phyloP scores from a whole-genome alignment of 2,329 filamentous ascomycete species.

The Escovopsis sp. region DNA sequence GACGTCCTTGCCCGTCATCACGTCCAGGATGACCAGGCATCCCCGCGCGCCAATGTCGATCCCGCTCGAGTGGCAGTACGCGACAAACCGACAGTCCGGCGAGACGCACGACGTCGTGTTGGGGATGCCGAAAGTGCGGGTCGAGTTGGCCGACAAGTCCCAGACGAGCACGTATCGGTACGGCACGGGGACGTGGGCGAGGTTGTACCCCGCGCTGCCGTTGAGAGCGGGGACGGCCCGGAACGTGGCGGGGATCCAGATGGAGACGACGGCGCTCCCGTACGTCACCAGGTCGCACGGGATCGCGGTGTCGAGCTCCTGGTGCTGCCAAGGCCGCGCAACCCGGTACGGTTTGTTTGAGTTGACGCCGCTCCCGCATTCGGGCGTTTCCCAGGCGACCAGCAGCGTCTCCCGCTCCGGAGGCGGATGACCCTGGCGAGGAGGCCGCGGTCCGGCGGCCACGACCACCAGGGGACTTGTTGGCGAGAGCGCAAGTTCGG shows the following conservation, averaged over 20 bases:
- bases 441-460: slow-evolving; percentile 24
- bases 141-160: slow-evolving; percentile 24
- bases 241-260: slow-evolving; percentile 26
- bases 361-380: slow-evolving; percentile 7
- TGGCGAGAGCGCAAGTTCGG: slow-evolving; percentile 24
- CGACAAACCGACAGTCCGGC: slow-evolving; percentile 25
- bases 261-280: slow-evolving; percentile 23
- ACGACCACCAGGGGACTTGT: slow-evolving; percentile 24
- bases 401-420: slow-evolving; percentile 23
- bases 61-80: slow-evolving; percentile 23
- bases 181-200: slow-evolving; percentile 18
- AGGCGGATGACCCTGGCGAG: slow-evolving; percentile 22
- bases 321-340: slow-evolving; percentile 22
- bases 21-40: slow-evolving; percentile 22
- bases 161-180: slow-evolving; percentile 24
- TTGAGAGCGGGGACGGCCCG: slow-evolving; percentile 17
- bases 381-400: slow-evolving; percentile 23
- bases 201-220: slow-evolving; percentile 18
- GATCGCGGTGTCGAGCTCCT: slow-evolving; percentile 24
- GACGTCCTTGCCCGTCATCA: slow-evolving; percentile 20
- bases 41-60: slow-evolving; percentile 19
- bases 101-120: slow-evolving; percentile 24
- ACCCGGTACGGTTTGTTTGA: slow-evolving; percentile 21
- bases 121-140: slow-evolving; percentile 23
- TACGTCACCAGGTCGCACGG: slow-evolving; percentile 22